phyloP scores from a whole-genome alignment of 768 basidiomycete species.

The Suillus cothurnatus region DNA sequence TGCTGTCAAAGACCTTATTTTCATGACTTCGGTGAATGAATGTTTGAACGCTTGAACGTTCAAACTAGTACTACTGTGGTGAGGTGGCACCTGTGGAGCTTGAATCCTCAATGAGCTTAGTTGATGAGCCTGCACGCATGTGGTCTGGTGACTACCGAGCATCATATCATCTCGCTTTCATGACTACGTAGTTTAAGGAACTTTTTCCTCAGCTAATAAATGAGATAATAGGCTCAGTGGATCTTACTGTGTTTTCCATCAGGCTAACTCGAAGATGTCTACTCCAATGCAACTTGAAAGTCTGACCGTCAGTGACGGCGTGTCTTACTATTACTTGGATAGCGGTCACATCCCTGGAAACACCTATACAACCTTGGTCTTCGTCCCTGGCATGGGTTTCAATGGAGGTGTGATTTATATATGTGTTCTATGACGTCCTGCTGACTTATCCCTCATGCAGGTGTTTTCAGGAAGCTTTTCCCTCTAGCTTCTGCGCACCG shows the following conservation, averaged over 20 bases:
- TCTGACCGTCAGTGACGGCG: not conserved
- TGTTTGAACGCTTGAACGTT: too few relatives aligned
- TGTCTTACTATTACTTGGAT: constrained; percentile 1
- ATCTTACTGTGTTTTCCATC: not conserved
- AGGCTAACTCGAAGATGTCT: not conserved
- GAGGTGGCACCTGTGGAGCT: too few relatives aligned
- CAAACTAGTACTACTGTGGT: too few relatives aligned
- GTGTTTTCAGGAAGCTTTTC: constrained; percentile 19
- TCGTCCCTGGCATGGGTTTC: constrained; percentile 13
- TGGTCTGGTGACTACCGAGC: too few relatives aligned
- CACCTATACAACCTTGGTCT: constrained; percentile 10
- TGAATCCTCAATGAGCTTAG: too few relatives aligned
- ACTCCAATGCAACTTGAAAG: not conserved
- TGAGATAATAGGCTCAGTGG: not conserved
- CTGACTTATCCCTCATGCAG: not conserved
- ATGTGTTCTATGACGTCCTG: not conserved
- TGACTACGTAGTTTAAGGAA: not conserved
- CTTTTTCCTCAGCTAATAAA: not conserved
- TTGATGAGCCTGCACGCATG: too few relatives aligned
- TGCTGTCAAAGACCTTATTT: too few relatives aligned
- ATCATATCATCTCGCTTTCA: not conserved
- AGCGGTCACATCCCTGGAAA: not conserved
- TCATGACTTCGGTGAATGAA: too few relatives aligned
- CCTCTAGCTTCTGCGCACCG: constrained; percentile 21
- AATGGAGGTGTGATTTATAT: constrained; percentile 6